A percentile compares a stretch with the other conserved stretches of the same genome.
Conservation (phyloP, 2,329 filamentous ascomycete genomes). For the Alternaria dauci region DNA sequence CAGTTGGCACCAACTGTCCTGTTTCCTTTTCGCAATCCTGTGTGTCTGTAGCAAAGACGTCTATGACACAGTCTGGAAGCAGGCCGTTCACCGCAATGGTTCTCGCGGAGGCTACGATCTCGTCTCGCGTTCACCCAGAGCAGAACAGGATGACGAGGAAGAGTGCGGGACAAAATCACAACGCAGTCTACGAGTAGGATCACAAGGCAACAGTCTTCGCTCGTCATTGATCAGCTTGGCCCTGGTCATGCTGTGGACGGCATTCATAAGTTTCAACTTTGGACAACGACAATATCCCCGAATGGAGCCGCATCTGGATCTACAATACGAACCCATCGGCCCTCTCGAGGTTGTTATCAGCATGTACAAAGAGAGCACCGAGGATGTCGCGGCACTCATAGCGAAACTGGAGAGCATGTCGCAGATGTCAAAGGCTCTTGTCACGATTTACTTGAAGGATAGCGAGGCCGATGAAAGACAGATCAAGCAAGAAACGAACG, state of each 20-base stretch:
- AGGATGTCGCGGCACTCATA: constrained; percentile 37
- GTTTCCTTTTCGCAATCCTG: constrained; percentile 23
- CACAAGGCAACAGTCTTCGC: constrained; percentile 3
- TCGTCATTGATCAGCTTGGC: constrained; percentile 12
- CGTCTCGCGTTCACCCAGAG: neutral
- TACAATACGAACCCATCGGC: constrained; percentile 28
- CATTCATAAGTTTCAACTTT: constrained; percentile 32
- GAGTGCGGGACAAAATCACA: neutral
- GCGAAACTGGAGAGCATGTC: constrained; percentile 31
- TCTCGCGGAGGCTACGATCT: constrained; percentile 11
- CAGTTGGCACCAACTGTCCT: constrained; percentile 24
- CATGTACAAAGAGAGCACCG: constrained; percentile 49
- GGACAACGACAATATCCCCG: constrained; percentile 16
- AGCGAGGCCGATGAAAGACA: constrained; percentile 26
- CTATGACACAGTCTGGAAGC: constrained; percentile 1
- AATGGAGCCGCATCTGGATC: constrained; percentile 23
- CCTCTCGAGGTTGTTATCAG: constrained; percentile 49
- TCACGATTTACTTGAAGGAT: constrained; percentile 49
- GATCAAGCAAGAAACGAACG: constrained; percentile 33
- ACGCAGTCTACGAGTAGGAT: neutral
- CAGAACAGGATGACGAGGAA: constrained; percentile 12
- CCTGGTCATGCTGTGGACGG: constrained; percentile 27
- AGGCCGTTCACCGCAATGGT: neutral
- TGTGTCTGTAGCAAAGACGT: constrained; percentile 16
- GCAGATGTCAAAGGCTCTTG: constrained; percentile 25